phyloP scores from a whole-genome alignment of 2,329 filamentous ascomycete species.

The Polychaeton citri region DNA sequence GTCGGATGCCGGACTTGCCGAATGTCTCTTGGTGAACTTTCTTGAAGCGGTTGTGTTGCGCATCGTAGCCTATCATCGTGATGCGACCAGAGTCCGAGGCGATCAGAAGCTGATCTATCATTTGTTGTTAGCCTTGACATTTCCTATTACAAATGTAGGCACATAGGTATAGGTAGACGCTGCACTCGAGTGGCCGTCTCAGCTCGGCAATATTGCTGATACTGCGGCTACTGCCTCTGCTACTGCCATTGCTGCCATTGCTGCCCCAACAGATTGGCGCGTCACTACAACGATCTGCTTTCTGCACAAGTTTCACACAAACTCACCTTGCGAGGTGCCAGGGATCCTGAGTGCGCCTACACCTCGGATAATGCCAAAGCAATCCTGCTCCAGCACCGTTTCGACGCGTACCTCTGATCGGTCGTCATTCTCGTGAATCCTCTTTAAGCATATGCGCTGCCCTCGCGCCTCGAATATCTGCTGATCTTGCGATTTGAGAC shows the following conservation, averaged over 20 bases:
- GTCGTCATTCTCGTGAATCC: constrained; percentile 45
- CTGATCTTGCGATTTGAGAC: constrained; percentile 80
- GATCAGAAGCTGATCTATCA: constrained; percentile 93
- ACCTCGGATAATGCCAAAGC: constrained; percentile 88
- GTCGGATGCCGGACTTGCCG: constrained; percentile 87
- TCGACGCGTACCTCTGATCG: constrained; percentile 66
- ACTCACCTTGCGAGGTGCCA: constrained; percentile 80
- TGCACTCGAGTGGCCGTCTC: constrained; percentile 4
- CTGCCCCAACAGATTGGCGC: background rate
- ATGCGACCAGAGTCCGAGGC: constrained; percentile 93
- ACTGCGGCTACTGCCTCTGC: too few species aligned
- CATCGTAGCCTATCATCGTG: constrained; percentile 82
- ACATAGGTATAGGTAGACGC: too few species aligned
- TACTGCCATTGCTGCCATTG: constrained; percentile 18
- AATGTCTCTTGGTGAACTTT: constrained; percentile 93
- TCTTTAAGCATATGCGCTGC: constrained; percentile 74
- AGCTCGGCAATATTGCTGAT: too few species aligned
- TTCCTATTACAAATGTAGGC: too few species aligned
- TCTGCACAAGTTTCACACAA: constrained; percentile 32
- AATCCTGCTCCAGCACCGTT: constrained; percentile 77
- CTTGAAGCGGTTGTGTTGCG: constrained; percentile 73
- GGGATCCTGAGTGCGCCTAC: constrained; percentile 83
- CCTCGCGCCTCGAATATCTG: constrained; percentile 91
- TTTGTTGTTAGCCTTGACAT: too few species aligned
- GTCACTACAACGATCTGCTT: background rate